Evolutionary conservation across 345 rosid genomes (phyloP).

Genomic region (Sonneratia alba): DNA sequence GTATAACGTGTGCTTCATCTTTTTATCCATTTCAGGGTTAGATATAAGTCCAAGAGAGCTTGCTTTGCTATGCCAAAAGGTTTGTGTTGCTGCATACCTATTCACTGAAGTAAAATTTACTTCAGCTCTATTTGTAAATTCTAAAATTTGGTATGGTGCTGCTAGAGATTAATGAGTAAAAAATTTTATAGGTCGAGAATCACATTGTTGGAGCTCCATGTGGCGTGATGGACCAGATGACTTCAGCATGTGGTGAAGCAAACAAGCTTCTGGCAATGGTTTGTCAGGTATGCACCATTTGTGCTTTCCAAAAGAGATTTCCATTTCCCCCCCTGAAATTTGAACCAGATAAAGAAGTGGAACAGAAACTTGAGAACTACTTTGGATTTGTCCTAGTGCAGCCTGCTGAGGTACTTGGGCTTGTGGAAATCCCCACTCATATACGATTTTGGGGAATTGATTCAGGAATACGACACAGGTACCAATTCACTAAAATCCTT

Average conservation of each 20-base stretch:
- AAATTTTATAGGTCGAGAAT: slow-evolving; percentile 67
- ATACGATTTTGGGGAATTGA: slow-evolving; percentile 98
- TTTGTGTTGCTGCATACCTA: slow-evolving; percentile 9
- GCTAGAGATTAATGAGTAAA: background rate
- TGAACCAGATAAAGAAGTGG: background rate
- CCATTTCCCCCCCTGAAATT: background rate
- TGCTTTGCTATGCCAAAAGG: slow-evolving; percentile 98
- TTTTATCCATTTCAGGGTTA: slow-evolving; percentile 52
- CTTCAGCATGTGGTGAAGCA: slow-evolving; percentile 96
- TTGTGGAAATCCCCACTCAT: slow-evolving; percentile 90
- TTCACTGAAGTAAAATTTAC: background rate
- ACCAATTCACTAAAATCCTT: slow-evolving; percentile 1
- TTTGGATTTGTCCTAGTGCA: slow-evolving; percentile 19
- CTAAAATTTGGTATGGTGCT: background rate
- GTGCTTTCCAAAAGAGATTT: background rate
- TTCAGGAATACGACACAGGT: slow-evolving; percentile 99
- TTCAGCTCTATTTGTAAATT: background rate
- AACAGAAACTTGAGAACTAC: background rate
- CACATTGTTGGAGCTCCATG: slow-evolving; percentile 99
- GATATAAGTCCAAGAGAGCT: slow-evolving; percentile 73
- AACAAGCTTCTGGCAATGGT: slow-evolving; percentile 96
- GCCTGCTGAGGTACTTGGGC: slow-evolving; percentile 98
- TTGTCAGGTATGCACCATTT: slow-evolving; percentile 58
- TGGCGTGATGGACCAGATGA: slow-evolving; percentile 99
- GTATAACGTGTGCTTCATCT: too few relatives aligned